Evolutionary conservation across 2,329 filamentous ascomycete genomes (phyloP).

Genomic region (Colletotrichum coccodes): DNA sequence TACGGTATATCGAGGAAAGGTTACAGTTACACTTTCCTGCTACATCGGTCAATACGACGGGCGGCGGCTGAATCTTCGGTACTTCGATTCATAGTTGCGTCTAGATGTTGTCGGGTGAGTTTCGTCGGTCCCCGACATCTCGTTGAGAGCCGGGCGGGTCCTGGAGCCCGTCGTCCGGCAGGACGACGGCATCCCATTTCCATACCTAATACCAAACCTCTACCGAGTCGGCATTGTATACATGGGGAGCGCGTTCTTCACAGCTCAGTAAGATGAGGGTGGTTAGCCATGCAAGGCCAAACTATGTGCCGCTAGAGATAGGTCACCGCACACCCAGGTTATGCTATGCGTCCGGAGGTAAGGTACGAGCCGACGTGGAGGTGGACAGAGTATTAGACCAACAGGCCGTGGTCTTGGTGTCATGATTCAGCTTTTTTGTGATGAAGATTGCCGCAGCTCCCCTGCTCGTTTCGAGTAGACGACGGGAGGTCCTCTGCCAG

Average conservation of each 20-base stretch:
- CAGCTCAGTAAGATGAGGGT: not conserved
- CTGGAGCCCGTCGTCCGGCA: too few species aligned
- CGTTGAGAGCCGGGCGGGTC: not conserved
- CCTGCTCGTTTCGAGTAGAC: conserved; percentile 11
- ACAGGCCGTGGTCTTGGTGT: not conserved
- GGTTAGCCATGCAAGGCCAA: not conserved
- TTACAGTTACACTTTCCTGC: not conserved
- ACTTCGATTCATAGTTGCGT: not conserved
- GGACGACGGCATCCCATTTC: not conserved
- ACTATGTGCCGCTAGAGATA: not conserved
- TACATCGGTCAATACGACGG: not conserved
- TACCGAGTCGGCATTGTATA: not conserved
- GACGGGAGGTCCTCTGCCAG: not conserved
- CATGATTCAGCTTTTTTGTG: not conserved
- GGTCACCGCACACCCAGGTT: conserved; percentile 1
- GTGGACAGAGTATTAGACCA: not conserved
- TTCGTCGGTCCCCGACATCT: not conserved
- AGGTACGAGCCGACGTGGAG: not conserved
- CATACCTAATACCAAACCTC: not conserved
- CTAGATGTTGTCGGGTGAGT: not conserved
- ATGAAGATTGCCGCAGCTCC: not conserved
- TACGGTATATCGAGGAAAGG: not conserved
- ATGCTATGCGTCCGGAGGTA: not conserved
- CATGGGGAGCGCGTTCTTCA: not conserved
- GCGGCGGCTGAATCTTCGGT: not conserved